Percentiles rank a stretch among this genome's conserved stretches.
Conservation (phyloP, 2,329 filamentous ascomycete species). For the Nannizziopsis barbatae region DNA sequence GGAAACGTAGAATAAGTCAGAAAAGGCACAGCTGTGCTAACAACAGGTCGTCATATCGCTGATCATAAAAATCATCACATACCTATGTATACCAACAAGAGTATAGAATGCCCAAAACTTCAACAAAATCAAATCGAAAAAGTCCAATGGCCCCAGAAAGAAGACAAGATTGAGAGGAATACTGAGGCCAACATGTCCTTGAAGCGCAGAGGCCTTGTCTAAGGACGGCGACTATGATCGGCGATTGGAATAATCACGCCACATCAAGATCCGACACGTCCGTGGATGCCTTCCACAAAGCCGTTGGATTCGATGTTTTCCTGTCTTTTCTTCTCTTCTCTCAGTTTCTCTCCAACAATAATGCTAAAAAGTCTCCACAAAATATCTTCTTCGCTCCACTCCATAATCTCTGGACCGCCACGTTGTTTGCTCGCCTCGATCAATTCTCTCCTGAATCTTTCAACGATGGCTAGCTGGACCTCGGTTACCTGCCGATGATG, state of each 20-base stretch:
- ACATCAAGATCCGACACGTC: background rate
- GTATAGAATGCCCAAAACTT: background rate
- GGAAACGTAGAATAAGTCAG: background rate
- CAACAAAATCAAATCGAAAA: background rate
- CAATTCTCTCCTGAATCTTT: constrained; percentile 31
- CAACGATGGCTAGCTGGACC: constrained; percentile 33
- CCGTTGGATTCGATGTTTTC: background rate
- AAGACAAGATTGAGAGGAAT: too few relatives aligned
- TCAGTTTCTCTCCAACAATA: constrained; percentile 38
- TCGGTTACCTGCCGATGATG: constrained; percentile 34
- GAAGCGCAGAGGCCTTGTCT: too few relatives aligned
- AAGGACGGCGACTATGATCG: too few relatives aligned
- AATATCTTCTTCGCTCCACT: constrained; percentile 37
- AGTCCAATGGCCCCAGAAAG: too few relatives aligned
- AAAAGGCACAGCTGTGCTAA: background rate
- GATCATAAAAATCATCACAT: constrained; percentile 4
- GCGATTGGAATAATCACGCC: too few relatives aligned
- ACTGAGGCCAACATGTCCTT: too few relatives aligned
- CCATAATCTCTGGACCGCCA: constrained; percentile 30
- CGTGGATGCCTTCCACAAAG: background rate
- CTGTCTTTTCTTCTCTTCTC: constrained; percentile 28
- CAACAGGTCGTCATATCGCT: background rate
- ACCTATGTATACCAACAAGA: background rate
- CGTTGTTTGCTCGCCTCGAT: constrained; percentile 25
- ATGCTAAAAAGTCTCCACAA: constrained; percentile 36